A percentile compares a stretch with the other conserved stretches of the same genome.
These are phyloP conservation scores for Diospyros lotus DNA, from an alignment of 148 eudicot species.

Conservation along the genomic window DNA sequence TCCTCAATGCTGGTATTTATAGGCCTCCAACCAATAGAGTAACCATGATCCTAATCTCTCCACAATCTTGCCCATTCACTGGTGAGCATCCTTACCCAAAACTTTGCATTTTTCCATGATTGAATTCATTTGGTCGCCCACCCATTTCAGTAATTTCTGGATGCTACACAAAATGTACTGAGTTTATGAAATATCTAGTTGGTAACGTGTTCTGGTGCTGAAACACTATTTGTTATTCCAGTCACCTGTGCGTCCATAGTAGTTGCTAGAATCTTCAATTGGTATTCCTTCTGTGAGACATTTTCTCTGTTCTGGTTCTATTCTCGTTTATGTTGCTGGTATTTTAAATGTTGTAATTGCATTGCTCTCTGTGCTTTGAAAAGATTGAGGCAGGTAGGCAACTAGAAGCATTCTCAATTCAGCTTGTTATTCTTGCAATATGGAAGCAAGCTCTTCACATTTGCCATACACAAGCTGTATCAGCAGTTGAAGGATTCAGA, in stretches of 20 bases:
- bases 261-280: neutral
- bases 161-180: no score
- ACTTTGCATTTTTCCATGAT: no score
- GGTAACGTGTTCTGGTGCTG: neutral
- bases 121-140: no score
- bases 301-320: neutral
- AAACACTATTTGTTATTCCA: neutral
- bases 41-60: no score
- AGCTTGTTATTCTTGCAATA: slow-evolving; percentile 84
- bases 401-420: slow-evolving; percentile 91
- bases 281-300: neutral
- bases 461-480: slow-evolving; percentile 79
- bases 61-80: no score
- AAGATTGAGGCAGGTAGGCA: slow-evolving; percentile 57
- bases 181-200: neutral
- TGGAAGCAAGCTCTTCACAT: slow-evolving; percentile 94
- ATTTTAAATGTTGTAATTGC: slow-evolving; percentile 2
- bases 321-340: neutral
- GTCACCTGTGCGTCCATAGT: neutral
- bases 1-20: no score
- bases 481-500: slow-evolving; percentile 55
- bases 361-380: slow-evolving; percentile 18
- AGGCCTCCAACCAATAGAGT: no score
- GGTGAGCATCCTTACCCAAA: no score
- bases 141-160: no score